These are phyloP conservation scores for Colletotrichum orchidophilum DNA, from an alignment of 2,329 filamentous ascomycete genomes.

Conservation along the genomic window DNA sequence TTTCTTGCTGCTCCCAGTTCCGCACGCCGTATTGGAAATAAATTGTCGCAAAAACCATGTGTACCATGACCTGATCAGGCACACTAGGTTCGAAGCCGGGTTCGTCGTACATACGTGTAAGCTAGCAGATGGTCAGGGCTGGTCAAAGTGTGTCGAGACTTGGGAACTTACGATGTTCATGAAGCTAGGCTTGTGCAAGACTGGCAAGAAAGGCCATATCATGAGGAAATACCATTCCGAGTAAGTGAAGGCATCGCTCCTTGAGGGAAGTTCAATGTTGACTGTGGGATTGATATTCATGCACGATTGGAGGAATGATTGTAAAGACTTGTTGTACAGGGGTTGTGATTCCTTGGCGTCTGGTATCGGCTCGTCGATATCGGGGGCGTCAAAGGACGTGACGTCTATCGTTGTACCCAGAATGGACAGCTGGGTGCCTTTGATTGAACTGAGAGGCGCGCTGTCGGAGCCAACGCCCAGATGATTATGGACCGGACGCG, in stretches of 20 bases:
- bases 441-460: constrained; percentile 75
- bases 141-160: background rate
- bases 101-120: constrained; percentile 76
- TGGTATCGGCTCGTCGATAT: constrained; percentile 68
- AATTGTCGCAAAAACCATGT: constrained; percentile 83
- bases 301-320: constrained; percentile 73
- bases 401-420: constrained; percentile 84
- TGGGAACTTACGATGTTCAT: constrained; percentile 67
- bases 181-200: constrained; percentile 81
- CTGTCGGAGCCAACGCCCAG: constrained; percentile 72
- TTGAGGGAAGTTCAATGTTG: constrained; percentile 68
- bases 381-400: constrained; percentile 73
- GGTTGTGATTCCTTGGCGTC: constrained; percentile 52
- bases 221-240: constrained; percentile 80
- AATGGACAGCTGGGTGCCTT: constrained; percentile 79
- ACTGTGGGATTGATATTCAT: constrained; percentile 68
- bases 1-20: constrained; percentile 66
- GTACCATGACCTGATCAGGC: constrained; percentile 75
- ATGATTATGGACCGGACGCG: constrained; percentile 68
- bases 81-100: constrained; percentile 67
- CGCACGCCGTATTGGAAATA: constrained; percentile 80
- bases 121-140: constrained; percentile 46
- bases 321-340: constrained; percentile 77
- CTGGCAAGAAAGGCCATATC: constrained; percentile 75
- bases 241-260: constrained; percentile 73